Evolutionary conservation across 495 filamentous ascomycete species (phyloP).

Genomic region (Pseudoneurospora amorphoporcata): DNA sequence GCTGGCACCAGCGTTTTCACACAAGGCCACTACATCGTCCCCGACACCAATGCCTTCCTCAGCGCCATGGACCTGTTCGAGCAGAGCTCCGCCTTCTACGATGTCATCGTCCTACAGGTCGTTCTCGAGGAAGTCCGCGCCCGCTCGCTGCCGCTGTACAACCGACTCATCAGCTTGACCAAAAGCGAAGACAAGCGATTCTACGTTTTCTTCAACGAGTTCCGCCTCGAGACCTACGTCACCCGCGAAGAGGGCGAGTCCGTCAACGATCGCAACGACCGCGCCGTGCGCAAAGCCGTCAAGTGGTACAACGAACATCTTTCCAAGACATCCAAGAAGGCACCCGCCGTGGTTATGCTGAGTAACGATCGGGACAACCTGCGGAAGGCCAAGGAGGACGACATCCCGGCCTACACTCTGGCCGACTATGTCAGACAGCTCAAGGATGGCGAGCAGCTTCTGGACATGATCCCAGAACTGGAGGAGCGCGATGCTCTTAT

Average conservation of each 20-base stretch:
- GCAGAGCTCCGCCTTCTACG: slow-evolving; percentile 81
- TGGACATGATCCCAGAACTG: slow-evolving; percentile 89
- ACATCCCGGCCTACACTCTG: slow-evolving; percentile 55
- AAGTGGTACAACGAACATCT: slow-evolving; percentile 86
- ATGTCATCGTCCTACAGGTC: slow-evolving; percentile 90
- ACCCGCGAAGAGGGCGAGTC: slow-evolving; percentile 63
- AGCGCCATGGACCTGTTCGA: slow-evolving; percentile 96
- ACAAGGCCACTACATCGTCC: slow-evolving; percentile 86
- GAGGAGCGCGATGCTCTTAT: slow-evolving; percentile 54
- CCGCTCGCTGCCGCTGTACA: slow-evolving; percentile 87
- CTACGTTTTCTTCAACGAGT: slow-evolving; percentile 99
- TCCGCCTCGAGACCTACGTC: slow-evolving; percentile 84
- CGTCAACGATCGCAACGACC: slow-evolving; percentile 94
- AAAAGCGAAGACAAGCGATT: slow-evolving; percentile 94
- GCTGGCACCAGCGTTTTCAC: slow-evolving; percentile 72
- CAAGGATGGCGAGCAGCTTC: slow-evolving; percentile 68
- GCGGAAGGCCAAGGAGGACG: slow-evolving; percentile 67
- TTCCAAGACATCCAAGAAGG: slow-evolving; percentile 43
- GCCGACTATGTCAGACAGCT: slow-evolving; percentile 72
- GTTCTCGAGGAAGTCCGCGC: slow-evolving; percentile 94
- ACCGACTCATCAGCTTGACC: slow-evolving; percentile 77
- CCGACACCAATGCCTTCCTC: slow-evolving; percentile 92
- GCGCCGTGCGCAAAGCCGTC: slow-evolving; percentile 76
- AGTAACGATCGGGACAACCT: slow-evolving; percentile 87
- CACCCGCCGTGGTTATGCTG: slow-evolving; percentile 81